Evolutionary conservation across 768 basidiomycete genomes (phyloP).

Genomic region (Panaeolus papilionaceus): DNA sequence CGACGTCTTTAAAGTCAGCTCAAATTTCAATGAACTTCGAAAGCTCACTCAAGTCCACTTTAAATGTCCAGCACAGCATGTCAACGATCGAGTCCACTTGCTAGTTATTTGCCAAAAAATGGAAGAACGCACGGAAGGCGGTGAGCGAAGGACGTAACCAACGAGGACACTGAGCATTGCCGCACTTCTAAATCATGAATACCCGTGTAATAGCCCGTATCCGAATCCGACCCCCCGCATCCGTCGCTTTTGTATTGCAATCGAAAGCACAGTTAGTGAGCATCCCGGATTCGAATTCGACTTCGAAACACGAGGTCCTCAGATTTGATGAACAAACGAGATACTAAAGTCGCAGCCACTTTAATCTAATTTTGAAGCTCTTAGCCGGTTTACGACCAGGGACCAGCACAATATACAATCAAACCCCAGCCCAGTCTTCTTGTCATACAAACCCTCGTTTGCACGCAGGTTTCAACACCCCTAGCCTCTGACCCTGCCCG

Average conservation of each 20-base stretch:
- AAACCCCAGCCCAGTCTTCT: conserved; percentile 3
- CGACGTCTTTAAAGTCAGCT: no score
- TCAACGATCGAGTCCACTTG: background rate
- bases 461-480: conserved; percentile 1
- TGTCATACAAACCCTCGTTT: background rate
- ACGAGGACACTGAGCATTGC: background rate
- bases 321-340: background rate
- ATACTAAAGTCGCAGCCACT: background rate
- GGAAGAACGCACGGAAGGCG: conserved; percentile 3
- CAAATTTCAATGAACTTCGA: background rate
- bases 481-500: background rate
- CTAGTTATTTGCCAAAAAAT: background rate
- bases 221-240: conserved; percentile 9
- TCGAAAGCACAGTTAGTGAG: conserved; percentile 12
- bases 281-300: background rate
- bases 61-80: background rate
- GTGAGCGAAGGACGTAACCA: background rate
- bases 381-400: background rate
- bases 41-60: background rate
- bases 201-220: conserved; percentile 1
- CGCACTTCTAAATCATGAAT: background rate
- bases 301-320: background rate
- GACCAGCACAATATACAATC: background rate
- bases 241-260: background rate
- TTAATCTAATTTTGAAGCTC: background rate